Evolutionary conservation across 2,329 filamentous ascomycete genomes (phyloP), one percentile per base, ranked within the genome.

Genomic region (Dryadomyces quercus-mongolicae): DNA sequence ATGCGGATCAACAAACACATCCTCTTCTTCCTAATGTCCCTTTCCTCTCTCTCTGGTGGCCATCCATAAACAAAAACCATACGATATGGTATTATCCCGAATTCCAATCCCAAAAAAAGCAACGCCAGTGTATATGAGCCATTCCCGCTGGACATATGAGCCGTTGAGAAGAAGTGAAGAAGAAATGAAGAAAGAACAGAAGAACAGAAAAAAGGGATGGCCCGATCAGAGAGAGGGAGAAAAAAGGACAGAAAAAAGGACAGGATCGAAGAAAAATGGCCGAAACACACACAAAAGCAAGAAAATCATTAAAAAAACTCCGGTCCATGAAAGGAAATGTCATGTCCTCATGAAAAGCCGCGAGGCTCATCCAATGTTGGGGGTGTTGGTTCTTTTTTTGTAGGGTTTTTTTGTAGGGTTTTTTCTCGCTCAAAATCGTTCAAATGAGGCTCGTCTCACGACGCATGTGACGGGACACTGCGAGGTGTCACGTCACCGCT

Each of bases 401-500:
- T 38, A 34, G 1, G 13, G n/a, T 52, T 31, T 31, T 45, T 46
- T 45, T 52, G 22, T 45, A n/a, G n/a, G n/a, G n/a, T 25, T n/a
- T 52, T 46, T 36, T 34, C 12, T 21, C 31, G 4, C 9, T 21
- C 20, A 12, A 9, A 49, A 25, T 52, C 8, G 36, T 40, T 4
- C 3, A 40, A 12, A 40, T 12, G 36, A 12, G 15, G 3, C 4
- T 5, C 36, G 10, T 4, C 18, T 58, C 53, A 61, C 4, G 72
- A 75, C 52, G 69, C 66, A 58, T 75, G 69, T 13, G 71, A 73
- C 31, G 74, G 74, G 44, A 78, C 68, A 63, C 77, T 80, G 49
- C 77, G 74, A 46, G 77, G 75, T 56, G 75, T 76, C 52, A 74
- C 67, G 51, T 81, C 78, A 52, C 77, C 77, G 63, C 78, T 81